Conservation (phyloP, 2,329 filamentous ascomycete species). For the Penicillium frequentans region DNA sequence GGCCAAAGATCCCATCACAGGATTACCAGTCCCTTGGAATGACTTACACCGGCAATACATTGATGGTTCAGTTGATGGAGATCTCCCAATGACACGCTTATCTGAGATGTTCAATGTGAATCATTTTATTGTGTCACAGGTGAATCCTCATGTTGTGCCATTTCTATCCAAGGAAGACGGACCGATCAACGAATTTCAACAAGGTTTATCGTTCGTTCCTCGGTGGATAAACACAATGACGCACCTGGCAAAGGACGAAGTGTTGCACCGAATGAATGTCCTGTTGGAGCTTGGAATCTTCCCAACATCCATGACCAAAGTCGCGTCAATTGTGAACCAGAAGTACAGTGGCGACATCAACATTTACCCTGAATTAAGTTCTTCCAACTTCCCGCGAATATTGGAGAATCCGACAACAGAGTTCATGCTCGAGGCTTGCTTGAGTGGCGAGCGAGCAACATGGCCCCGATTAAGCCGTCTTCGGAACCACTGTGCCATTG, state of each 20-base stretch:
- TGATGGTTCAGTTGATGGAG: slow-evolving; percentile 92
- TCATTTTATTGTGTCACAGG: slow-evolving; percentile 95
- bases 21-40: slow-evolving; percentile 78
- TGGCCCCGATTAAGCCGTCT: slow-evolving; percentile 89
- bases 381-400: slow-evolving; percentile 72
- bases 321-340: slow-evolving; percentile 78
- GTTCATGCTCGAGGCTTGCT: slow-evolving; percentile 79
- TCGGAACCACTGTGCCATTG: slow-evolving; percentile 82
- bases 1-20: slow-evolving; percentile 81
- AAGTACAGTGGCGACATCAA: slow-evolving; percentile 95
- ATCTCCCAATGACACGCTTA: slow-evolving; percentile 84
- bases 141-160: slow-evolving; percentile 90
- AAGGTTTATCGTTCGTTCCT: slow-evolving; percentile 35
- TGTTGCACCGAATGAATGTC: slow-evolving; percentile 76
- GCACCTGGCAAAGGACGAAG: slow-evolving; percentile 74
- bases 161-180: slow-evolving; percentile 76
- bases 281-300: slow-evolving; percentile 78
- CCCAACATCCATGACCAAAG: slow-evolving; percentile 75
- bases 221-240: slow-evolving; percentile 67
- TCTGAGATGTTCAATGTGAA: slow-evolving; percentile 98
- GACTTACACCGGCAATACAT: slow-evolving; percentile 84
- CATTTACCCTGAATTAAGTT: slow-evolving; percentile 77
- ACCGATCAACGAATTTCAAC: slow-evolving; percentile 27
- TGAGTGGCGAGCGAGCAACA: slow-evolving; percentile 79
- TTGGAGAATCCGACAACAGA: slow-evolving; percentile 80